Conservation (phyloP, 371 early-diverging fungal species). For the Rhizopus arrhizus region DNA sequence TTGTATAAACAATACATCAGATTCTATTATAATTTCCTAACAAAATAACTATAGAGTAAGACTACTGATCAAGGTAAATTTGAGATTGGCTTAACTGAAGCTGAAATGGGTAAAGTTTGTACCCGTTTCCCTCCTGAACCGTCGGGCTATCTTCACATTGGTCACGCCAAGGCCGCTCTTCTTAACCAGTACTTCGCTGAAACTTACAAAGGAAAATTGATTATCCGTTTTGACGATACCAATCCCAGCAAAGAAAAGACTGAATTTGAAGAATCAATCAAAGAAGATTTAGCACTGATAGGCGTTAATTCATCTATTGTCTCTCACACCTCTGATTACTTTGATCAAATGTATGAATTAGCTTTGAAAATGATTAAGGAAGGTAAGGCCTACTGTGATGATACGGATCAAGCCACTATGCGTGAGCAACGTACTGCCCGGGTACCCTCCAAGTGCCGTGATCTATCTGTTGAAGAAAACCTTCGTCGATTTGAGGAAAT, state of each 20-base stretch:
- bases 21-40: no score
- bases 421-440: conserved; percentile 91
- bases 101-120: conserved; percentile 86
- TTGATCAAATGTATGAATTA: conserved; percentile 86
- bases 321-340: conserved; percentile 96
- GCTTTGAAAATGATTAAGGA: conserved; percentile 89
- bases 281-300: conserved; percentile 87
- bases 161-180: conserved; percentile 99
- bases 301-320: conserved; percentile 84
- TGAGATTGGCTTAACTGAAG: conserved; percentile 85
- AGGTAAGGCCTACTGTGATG: conserved; percentile 97
- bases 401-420: conserved; percentile 95
- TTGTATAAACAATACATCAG: no score
- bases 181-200: conserved; percentile 98
- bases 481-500: conserved; percentile 93
- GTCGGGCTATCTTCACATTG: conserved; percentile 98
- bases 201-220: conserved; percentile 89
- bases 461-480: conserved; percentile 88
- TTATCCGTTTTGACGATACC: conserved; percentile 99
- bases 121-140: conserved; percentile 99
- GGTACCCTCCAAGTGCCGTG: conserved; percentile 87
- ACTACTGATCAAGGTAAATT: conserved; percentile 89
- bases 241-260: conserved; percentile 98
- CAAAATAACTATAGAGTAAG: conserved; percentile 22
- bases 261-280: conserved; percentile 94